Conservation (phyloP, 495 filamentous ascomycete species). For the Lichina pygmaea region DNA sequence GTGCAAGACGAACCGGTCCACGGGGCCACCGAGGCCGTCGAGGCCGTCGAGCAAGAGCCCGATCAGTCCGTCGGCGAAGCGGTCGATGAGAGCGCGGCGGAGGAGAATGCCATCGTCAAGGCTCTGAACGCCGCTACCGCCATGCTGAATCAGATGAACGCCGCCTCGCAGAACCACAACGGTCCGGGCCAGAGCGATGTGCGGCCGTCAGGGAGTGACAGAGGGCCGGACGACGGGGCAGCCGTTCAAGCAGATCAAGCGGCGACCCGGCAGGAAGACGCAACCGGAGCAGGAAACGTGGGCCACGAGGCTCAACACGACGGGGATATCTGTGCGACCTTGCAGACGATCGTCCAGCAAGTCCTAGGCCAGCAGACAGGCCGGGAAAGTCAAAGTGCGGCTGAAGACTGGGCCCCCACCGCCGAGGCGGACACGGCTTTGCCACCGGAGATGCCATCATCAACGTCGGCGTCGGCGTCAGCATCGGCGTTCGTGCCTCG, state of each 20-base stretch:
- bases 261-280: too few species aligned
- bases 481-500: too few species aligned
- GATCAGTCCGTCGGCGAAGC: background rate
- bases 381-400: background rate
- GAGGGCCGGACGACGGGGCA: too few species aligned
- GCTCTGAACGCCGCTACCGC: slow-evolving; percentile 5
- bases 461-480: too few species aligned
- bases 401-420: too few species aligned
- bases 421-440: too few species aligned
- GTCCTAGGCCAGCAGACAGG: slow-evolving; percentile 1
- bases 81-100: too few species aligned
- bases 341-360: slow-evolving; percentile 3
- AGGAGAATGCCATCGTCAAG: slow-evolving; percentile 3
- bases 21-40: background rate
- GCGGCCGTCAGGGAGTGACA: too few species aligned
- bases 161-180: background rate
- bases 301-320: slow-evolving; percentile 3
- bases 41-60: background rate
- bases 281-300: too few species aligned
- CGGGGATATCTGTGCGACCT: slow-evolving; percentile 3
- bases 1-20: background rate
- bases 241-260: too few species aligned
- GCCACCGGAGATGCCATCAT: too few species aligned
- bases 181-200: too few species aligned
- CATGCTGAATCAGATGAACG: slow-evolving; percentile 4